phyloP scores from a whole-genome alignment of 2,329 filamentous ascomycete genomes.

The Diaporthe aspalathi region DNA sequence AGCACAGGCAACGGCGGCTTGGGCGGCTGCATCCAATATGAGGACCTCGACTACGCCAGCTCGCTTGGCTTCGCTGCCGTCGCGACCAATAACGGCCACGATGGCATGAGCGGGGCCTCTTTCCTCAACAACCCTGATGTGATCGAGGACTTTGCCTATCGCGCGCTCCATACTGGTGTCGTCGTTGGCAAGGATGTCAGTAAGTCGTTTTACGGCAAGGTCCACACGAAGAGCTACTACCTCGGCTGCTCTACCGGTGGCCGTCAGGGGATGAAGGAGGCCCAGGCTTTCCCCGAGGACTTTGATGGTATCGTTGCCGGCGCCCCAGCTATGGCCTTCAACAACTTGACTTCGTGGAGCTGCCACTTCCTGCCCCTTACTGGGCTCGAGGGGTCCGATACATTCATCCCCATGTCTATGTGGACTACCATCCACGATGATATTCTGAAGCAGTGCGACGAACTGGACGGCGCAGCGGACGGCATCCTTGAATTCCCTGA shows the following conservation, averaged over 20 bases:
- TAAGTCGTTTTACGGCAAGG: slow-evolving; percentile 57
- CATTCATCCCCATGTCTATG: slow-evolving; percentile 42
- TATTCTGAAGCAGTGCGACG: slow-evolving; percentile 62
- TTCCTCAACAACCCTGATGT: slow-evolving; percentile 52
- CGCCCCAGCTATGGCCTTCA: slow-evolving; percentile 62
- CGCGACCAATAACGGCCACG: slow-evolving; percentile 63
- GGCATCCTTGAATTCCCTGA: slow-evolving; percentile 60
- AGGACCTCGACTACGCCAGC: slow-evolving; percentile 55
- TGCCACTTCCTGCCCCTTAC: slow-evolving; percentile 60
- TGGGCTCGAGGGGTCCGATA: slow-evolving; percentile 54
- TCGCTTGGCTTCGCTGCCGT: slow-evolving; percentile 56
- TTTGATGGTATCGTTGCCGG: slow-evolving; percentile 69
- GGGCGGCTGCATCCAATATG: slow-evolving; percentile 59
- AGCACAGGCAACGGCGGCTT: slow-evolving; percentile 62
- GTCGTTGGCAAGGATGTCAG: slow-evolving; percentile 59
- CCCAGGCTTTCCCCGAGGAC: slow-evolving; percentile 63
- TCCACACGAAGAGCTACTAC: slow-evolving; percentile 62
- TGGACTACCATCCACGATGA: slow-evolving; percentile 58
- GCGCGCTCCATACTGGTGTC: slow-evolving; percentile 59
- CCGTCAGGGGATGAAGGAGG: slow-evolving; percentile 65
- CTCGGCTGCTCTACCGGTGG: slow-evolving; percentile 69
- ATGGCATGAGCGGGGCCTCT: slow-evolving; percentile 50
- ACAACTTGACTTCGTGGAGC: slow-evolving; percentile 56
- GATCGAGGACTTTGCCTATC: slow-evolving; percentile 52
- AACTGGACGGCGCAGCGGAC: slow-evolving; percentile 60